Evolutionary conservation across 768 basidiomycete species (phyloP).

Genomic region (Termitomyces sp.): DNA sequence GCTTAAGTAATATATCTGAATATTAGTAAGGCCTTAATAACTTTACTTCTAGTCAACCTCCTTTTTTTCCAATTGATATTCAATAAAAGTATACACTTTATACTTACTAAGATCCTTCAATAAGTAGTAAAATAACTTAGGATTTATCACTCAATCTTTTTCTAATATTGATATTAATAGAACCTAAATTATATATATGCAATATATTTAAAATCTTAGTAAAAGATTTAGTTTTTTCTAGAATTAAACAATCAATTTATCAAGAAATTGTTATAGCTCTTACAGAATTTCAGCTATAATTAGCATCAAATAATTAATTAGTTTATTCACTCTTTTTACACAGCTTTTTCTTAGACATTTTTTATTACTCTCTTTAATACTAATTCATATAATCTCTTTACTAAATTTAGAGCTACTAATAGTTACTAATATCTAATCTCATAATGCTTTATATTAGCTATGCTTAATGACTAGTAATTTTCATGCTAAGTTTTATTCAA

Average conservation of each 20-base stretch:
- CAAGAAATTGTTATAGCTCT: not conserved
- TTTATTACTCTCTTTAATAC: too few relatives aligned
- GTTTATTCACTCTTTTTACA: not conserved
- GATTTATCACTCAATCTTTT: not conserved
- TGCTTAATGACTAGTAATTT: not conserved
- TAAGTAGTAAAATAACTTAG: not conserved
- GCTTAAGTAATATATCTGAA: not conserved
- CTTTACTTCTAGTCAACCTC: not conserved
- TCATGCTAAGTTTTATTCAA: not conserved
- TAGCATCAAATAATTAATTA: not conserved
- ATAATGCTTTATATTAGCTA: not conserved
- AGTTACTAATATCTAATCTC: not conserved
- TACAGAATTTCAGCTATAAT: not conserved
- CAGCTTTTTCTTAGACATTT: not conserved
- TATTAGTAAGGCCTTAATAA: not conserved
- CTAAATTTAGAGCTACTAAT: not conserved
- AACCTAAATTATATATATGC: not conserved
- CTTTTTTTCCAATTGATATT: not conserved
- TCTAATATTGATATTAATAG: not conserved
- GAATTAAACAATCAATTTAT: not conserved
- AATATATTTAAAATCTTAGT: not conserved
- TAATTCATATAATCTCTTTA: not conserved
- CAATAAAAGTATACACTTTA: not conserved
- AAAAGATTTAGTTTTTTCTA: not conserved
- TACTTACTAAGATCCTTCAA: not conserved